Conservation (phyloP, 805 yeast genomes). For the Yarrowia phangngaensis region DNA sequence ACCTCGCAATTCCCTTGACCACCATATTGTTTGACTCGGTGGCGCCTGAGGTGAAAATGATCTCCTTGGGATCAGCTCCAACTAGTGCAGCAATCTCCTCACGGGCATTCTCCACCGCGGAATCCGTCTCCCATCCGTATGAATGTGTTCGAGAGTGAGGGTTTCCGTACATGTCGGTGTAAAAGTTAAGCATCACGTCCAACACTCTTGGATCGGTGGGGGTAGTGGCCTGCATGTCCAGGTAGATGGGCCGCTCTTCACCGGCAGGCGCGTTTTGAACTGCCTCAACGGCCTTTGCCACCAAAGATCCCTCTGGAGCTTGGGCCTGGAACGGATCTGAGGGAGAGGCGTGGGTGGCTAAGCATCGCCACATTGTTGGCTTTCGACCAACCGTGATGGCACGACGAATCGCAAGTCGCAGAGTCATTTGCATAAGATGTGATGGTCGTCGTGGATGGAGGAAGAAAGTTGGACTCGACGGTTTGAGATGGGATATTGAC, state of each 20-base stretch:
- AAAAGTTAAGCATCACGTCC: constrained; percentile 41
- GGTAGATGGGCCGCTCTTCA: constrained; percentile 71
- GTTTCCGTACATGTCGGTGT: constrained; percentile 90
- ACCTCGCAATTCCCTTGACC: constrained; percentile 91
- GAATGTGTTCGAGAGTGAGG: constrained; percentile 97
- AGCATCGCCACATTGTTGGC: background rate
- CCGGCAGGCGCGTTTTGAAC: constrained; percentile 34
- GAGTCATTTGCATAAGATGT: constrained; percentile 3
- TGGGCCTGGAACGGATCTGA: constrained; percentile 26
- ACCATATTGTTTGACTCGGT: constrained; percentile 96
- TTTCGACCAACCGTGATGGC: constrained; percentile 4
- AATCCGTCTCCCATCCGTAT: constrained; percentile 98
- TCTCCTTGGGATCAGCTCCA: constrained; percentile 93
- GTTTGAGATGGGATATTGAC: no score
- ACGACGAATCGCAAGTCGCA: constrained; percentile 17
- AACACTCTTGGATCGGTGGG: constrained; percentile 96
- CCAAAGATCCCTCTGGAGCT: constrained; percentile 26
- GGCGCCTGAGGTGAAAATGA: constrained; percentile 95
- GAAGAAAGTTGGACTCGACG: no score
- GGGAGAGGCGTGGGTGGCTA: constrained; percentile 27
- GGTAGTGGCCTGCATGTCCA: constrained; percentile 98
- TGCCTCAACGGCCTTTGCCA: constrained; percentile 24
- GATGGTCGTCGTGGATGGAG: background rate
- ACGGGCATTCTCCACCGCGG: constrained; percentile 85
- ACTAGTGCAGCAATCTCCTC: constrained; percentile 75